A percentile compares a stretch with the other conserved stretches of the same genome.
Conservation (phyloP, 2,329 filamentous ascomycete genomes). For the Aspergillus latus region DNA sequence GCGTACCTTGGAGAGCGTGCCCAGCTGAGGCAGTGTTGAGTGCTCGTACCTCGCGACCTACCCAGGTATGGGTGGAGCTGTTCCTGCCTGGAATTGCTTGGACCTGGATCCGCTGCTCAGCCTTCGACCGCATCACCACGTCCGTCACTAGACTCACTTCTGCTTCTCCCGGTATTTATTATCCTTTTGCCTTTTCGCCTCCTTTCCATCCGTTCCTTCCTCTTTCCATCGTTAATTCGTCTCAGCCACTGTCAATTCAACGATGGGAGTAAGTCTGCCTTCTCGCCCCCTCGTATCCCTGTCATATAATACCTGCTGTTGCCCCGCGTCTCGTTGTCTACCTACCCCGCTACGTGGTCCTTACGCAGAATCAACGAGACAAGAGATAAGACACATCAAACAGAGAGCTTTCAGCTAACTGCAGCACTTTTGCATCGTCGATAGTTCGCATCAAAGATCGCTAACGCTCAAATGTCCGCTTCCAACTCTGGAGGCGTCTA, state of each 20-base stretch:
- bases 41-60: neutral
- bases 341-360: constrained; percentile 5
- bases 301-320: neutral
- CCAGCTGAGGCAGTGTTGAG: neutral
- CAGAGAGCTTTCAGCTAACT: constrained; percentile 14
- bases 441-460: constrained; percentile 43
- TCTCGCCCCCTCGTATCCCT: neutral
- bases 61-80: neutral
- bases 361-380: neutral
- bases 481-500: constrained; percentile 27
- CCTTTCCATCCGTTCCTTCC: neutral
- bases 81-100: neutral
- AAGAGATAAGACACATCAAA: neutral
- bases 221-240: neutral
- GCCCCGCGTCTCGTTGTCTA: neutral
- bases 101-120: neutral
- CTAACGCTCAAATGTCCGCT: constrained; percentile 35
- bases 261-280: constrained; percentile 13
- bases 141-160: neutral
- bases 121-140: neutral
- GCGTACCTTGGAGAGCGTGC: too few species aligned
- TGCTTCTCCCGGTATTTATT: neutral
- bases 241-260: neutral
- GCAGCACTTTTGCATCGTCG: constrained; percentile 18
- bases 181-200: neutral